A percentile compares a stretch with the other conserved stretches of the same genome.
Conservation (phyloP, 129 eudicot genomes). For the Helianthus tuberosus region DNA sequence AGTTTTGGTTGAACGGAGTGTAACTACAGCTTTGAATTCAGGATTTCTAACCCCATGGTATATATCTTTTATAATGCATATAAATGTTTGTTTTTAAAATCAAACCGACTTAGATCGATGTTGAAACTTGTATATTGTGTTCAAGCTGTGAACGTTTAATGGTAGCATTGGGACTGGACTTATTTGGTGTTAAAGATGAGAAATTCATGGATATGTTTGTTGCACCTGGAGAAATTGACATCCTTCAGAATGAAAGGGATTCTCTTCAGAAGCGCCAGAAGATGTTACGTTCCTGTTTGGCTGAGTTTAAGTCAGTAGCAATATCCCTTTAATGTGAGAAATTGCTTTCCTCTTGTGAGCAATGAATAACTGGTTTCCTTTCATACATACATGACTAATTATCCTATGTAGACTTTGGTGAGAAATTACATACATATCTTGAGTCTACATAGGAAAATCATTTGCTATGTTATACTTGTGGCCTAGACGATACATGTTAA, state of each 20-base stretch:
- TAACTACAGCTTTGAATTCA: constrained; percentile 77
- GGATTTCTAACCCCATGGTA: constrained; percentile 95
- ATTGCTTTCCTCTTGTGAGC: neutral
- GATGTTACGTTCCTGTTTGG: constrained; percentile 75
- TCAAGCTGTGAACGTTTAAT: constrained; percentile 74
- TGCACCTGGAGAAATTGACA: constrained; percentile 84
- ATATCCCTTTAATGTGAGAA: constrained; percentile 43
- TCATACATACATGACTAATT: neutral
- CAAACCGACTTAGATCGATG: neutral
- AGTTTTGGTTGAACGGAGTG: constrained; percentile 83
- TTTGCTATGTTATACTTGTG: too few species aligned
- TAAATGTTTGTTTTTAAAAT: neutral
- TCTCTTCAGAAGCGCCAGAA: constrained; percentile 87
- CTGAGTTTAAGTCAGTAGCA: constrained; percentile 85
- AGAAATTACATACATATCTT: neutral
- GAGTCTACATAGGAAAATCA: neutral
- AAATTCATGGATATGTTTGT: constrained; percentile 98
- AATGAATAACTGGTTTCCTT: neutral
- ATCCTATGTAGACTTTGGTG: too few species aligned
- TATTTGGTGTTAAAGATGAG: constrained; percentile 81
- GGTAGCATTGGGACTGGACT: constrained; percentile 62
- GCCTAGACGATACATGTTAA: too few species aligned
- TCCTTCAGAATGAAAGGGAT: constrained; percentile 62
- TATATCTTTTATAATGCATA: constrained; percentile 1
- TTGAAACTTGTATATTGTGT: neutral